Percentiles rank a stretch among this genome's conserved stretches.
phyloP scores from a whole-genome alignment of 352 stramenopile species.

The Halophytophthora batemanensis region DNA sequence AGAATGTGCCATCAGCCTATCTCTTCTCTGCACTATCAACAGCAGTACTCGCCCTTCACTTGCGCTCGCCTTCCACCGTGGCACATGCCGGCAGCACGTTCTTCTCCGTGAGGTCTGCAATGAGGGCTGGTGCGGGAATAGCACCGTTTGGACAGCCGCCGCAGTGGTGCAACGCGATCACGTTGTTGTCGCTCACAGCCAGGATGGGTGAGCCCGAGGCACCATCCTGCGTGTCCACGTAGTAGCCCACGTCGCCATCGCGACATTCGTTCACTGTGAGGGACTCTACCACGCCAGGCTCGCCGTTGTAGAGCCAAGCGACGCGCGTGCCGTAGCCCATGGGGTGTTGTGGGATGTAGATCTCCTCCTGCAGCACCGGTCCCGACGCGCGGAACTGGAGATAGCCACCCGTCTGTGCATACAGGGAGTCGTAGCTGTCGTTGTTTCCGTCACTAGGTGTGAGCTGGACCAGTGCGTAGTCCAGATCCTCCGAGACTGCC shows the following conservation, averaged over 20 bases:
- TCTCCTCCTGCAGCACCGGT: conserved; percentile 41
- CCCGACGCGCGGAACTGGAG: conserved; percentile 53
- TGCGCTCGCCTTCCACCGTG: conserved; percentile 17
- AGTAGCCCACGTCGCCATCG: conserved; percentile 58
- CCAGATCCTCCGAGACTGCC: conserved; percentile 26
- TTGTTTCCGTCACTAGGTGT: conserved; percentile 3
- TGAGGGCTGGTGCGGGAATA: conserved; percentile 50
- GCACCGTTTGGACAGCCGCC: conserved; percentile 69
- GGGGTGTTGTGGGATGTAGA: conserved; percentile 77
- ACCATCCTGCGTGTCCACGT: conserved; percentile 70
- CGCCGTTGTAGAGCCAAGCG: conserved; percentile 37
- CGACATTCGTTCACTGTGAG: conserved; percentile 40
- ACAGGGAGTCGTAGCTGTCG: too few species aligned
- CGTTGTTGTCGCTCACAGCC: conserved; percentile 41
- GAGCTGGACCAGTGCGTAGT: conserved; percentile 74
- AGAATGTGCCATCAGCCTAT: too few species aligned
- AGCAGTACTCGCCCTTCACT: neutral
- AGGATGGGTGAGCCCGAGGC: conserved; percentile 71
- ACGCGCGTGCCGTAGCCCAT: conserved; percentile 60
- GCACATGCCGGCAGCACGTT: conserved; percentile 37
- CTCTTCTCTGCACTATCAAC: too few species aligned
- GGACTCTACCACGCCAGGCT: conserved; percentile 31
- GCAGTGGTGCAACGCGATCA: conserved; percentile 79
- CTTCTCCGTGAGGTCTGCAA: conserved; percentile 33
- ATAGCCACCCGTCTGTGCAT: conserved; percentile 46